These are phyloP conservation scores for Senna tora DNA, from an alignment of 306 rosid genomes.

Conservation along the genomic window DNA sequence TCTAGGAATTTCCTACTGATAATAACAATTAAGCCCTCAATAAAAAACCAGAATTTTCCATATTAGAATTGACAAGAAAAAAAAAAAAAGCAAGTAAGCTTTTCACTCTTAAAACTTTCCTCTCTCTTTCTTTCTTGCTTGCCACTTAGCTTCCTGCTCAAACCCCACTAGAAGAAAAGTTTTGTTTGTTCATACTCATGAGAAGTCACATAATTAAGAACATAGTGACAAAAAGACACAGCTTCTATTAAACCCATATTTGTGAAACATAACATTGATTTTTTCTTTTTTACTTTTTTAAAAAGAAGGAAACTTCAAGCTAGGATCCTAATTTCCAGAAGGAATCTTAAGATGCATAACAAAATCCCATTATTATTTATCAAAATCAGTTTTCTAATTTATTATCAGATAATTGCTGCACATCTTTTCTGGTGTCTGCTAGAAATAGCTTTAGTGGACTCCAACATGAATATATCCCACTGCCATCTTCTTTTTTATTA, in stretches of 20 bases:
- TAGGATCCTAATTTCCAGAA: too few species aligned
- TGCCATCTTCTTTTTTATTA: conserved; percentile 43
- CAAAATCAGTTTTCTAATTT: conserved; percentile 36
- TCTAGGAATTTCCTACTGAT: conserved; percentile 35
- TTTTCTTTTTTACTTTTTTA: too few species aligned
- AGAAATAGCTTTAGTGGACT: conserved; percentile 49
- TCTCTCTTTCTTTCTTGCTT: conserved; percentile 57
- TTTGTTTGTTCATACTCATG: conserved; percentile 55
- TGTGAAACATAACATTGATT: conserved; percentile 36
- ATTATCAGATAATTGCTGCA: conserved; percentile 41
- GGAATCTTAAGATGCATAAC: conserved; percentile 39
- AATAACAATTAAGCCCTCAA: conserved; percentile 44
- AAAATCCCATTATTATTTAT: conserved; percentile 28
- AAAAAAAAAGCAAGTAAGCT: conserved; percentile 57
- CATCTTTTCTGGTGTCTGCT: conserved; percentile 40
- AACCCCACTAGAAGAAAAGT: conserved; percentile 49
- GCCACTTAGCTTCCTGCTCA: conserved; percentile 50
- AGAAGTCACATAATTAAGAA: conserved; percentile 45
- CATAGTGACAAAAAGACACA: conserved; percentile 35
- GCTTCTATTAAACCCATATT: conserved; percentile 30
- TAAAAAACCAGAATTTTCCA: conserved; percentile 50
- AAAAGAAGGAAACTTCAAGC: too few species aligned
- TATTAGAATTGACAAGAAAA: conserved; percentile 59
- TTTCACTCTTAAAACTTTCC: conserved; percentile 57
- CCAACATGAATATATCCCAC: conserved; percentile 56